phyloP scores from a whole-genome alignment of 208 protist species.

The Leishmania martiniquensis region DNA sequence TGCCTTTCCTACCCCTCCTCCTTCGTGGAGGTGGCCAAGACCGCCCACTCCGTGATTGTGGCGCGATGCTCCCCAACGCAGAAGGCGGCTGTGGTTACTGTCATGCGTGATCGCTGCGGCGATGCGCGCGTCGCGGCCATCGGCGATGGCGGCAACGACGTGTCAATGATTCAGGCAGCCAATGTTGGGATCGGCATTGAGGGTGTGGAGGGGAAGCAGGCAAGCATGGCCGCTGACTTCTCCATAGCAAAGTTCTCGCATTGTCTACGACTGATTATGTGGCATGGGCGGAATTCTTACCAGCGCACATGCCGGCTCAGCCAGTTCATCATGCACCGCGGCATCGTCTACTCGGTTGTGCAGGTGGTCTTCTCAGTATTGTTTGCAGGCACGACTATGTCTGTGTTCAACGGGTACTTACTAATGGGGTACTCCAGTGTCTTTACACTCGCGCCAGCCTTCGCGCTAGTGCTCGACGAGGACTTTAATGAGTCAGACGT shows the following conservation, averaged over 20 bases:
- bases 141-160: slow-evolving; percentile 99
- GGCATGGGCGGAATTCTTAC: slow-evolving; percentile 91
- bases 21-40: slow-evolving; percentile 60
- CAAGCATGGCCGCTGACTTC: slow-evolving; percentile 98
- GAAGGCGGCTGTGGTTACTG: slow-evolving; percentile 96
- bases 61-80: slow-evolving; percentile 98
- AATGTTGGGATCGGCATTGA: slow-evolving; percentile 98
- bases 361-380: slow-evolving; percentile 97
- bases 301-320: slow-evolving; percentile 91
- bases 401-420: slow-evolving; percentile 97
- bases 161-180: slow-evolving; percentile 95
- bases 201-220: slow-evolving; percentile 98
- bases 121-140: slow-evolving; percentile 93
- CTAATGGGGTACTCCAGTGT: slow-evolving; percentile 97
- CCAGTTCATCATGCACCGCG: slow-evolving; percentile 99
- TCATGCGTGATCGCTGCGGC: slow-evolving; percentile 66
- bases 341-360: slow-evolving; percentile 98
- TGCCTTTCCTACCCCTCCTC: slow-evolving; percentile 51
- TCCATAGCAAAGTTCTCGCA: slow-evolving; percentile 97
- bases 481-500: slow-evolving; percentile 94
- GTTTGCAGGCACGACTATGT: slow-evolving; percentile 97
- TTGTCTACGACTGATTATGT: slow-evolving; percentile 87
- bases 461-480: slow-evolving; percentile 98
- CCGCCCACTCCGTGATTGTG: slow-evolving; percentile 94
- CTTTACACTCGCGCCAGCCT: slow-evolving; percentile 98